phyloP scores from a whole-genome alignment of 1,284 basidiomycete genomes.

The Trichosporon asahii region DNA sequence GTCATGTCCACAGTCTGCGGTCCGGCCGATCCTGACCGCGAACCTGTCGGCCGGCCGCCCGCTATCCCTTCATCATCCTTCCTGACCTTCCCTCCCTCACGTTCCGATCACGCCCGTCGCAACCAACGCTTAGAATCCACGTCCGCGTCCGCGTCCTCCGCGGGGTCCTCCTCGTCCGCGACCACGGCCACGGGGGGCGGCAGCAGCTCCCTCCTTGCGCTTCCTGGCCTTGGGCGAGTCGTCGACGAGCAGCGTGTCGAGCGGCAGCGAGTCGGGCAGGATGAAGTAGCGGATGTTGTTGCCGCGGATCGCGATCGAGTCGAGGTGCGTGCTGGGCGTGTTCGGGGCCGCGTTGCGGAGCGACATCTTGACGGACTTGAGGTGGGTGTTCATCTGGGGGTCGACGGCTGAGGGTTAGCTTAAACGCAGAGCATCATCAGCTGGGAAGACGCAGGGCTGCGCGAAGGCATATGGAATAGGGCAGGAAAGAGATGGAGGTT shows the following conservation, averaged over 20 bases:
- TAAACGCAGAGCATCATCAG: too few relatives aligned
- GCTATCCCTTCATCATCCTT: neutral
- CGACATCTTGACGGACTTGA: conserved; percentile 96
- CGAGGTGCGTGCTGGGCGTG: conserved; percentile 58
- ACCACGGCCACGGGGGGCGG: conserved; percentile 38
- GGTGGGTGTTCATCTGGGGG: conserved; percentile 96
- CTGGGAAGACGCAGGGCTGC: neutral
- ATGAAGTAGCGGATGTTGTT: conserved; percentile 85
- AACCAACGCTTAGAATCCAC: conserved; percentile 36
- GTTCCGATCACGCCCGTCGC: too few relatives aligned
- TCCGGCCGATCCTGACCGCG: neutral
- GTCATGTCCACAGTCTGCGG: neutral
- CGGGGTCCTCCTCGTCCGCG: conserved; percentile 38
- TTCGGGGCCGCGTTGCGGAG: conserved; percentile 66
- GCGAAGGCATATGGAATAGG: too few relatives aligned
- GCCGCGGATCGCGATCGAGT: conserved; percentile 83
- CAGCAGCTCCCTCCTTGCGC: conserved; percentile 52
- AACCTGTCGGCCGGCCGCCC: neutral
- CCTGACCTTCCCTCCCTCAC: too few relatives aligned
- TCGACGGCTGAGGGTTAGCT: conserved; percentile 67
- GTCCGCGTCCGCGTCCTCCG: conserved; percentile 36
- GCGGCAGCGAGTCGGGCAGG: conserved; percentile 89
- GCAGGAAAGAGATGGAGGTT: neutral
- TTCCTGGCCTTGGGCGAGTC: conserved; percentile 96
- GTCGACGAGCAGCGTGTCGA: conserved; percentile 94